phyloP scores from a whole-genome alignment of 345 rosid species.

The Streptanthus diversifolius region DNA sequence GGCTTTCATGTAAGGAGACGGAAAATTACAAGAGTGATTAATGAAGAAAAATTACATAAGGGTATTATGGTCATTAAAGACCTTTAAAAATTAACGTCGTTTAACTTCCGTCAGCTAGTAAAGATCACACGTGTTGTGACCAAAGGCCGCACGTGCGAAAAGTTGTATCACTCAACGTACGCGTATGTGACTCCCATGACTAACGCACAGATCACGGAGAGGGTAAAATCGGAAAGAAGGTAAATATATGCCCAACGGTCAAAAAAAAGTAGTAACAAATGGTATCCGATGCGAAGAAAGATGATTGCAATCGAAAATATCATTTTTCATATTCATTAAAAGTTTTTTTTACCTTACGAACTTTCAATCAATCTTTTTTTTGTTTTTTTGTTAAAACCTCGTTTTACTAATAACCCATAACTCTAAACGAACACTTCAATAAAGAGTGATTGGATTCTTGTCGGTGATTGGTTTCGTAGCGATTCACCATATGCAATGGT shows the following conservation, averaged over 20 bases:
- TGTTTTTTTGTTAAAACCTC: neutral
- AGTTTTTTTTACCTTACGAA: neutral
- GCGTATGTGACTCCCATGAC: constrained; percentile 35
- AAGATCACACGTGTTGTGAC: constrained; percentile 26
- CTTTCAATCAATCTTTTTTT: neutral
- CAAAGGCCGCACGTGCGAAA: constrained; percentile 10
- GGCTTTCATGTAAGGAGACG: neutral
- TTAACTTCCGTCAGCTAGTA: neutral
- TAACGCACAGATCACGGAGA: constrained; percentile 27
- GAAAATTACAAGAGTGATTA: neutral
- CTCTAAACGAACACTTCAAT: neutral
- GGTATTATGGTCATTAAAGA: neutral
- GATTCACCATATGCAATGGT: constrained; percentile 22
- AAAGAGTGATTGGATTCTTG: constrained; percentile 16
- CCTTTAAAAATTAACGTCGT: neutral
- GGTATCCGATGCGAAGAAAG: constrained; percentile 18
- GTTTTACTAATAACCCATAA: constrained; percentile 1
- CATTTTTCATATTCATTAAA: neutral
- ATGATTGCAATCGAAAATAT: neutral
- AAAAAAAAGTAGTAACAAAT: neutral
- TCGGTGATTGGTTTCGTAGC: constrained; percentile 30
- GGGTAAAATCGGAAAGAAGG: neutral
- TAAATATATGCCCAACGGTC: constrained; percentile 9
- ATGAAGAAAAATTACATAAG: neutral
- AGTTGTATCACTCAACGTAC: constrained; percentile 32